Conservation (phyloP, 257 asterid genomes). For the Jaltomata sinuosa region DNA sequence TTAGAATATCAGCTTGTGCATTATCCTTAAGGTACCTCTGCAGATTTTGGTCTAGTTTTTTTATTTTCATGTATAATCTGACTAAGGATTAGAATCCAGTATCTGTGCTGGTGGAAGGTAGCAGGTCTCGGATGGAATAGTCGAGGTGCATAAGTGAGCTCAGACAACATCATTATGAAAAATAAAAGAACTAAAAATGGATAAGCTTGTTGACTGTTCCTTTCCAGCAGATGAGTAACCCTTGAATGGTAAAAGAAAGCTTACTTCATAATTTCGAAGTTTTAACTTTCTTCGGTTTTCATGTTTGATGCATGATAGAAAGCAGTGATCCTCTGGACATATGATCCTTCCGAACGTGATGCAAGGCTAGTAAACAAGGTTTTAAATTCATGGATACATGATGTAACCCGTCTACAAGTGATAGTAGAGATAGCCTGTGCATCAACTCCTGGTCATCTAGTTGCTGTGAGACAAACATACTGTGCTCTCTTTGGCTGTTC, state of each 20-base stretch:
- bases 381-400: conserved; percentile 35
- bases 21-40: not conserved
- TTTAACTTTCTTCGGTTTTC: not conserved
- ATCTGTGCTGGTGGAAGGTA: not conserved
- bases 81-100: not conserved
- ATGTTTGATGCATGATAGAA: conserved; percentile 27
- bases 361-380: conserved; percentile 69
- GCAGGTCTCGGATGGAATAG: not conserved
- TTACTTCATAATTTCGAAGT: not conserved
- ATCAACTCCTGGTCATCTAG: conserved; percentile 59
- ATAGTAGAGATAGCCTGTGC: conserved; percentile 78
- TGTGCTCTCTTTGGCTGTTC: conserved; percentile 47
- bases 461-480: conserved; percentile 53
- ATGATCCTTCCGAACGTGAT: conserved; percentile 71
- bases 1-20: too few relatives aligned
- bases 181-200: not conserved
- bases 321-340: conserved; percentile 56
- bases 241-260: not conserved
- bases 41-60: not conserved
- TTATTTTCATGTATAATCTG: not conserved
- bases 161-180: not conserved
- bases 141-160: not conserved
- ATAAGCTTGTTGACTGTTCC: not conserved
- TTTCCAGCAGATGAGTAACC: not conserved
- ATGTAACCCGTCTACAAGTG: conserved; percentile 27